phyloP scores from a whole-genome alignment of 2,329 filamentous ascomycete genomes.

The Endothia cerciana region DNA sequence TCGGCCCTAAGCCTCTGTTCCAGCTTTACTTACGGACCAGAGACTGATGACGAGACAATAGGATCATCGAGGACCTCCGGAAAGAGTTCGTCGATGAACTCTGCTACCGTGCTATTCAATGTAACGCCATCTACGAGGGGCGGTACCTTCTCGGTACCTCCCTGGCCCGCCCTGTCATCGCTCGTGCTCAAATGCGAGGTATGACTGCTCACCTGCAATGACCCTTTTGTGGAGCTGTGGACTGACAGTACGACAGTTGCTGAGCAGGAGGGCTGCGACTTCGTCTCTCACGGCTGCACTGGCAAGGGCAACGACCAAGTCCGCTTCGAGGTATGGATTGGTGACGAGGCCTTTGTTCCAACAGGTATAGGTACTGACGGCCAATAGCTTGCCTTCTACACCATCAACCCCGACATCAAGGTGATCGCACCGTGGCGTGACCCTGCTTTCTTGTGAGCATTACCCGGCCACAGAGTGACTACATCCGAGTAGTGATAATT shows the following conservation, averaged over 20 bases:
- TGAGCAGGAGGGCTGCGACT: constrained; percentile 61
- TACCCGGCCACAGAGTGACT: too few relatives aligned
- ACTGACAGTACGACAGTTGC: constrained; percentile 50
- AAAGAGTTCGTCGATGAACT: constrained; percentile 80
- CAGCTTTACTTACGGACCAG: constrained; percentile 51
- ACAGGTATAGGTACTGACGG: constrained; percentile 25
- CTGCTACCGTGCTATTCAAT: constrained; percentile 79
- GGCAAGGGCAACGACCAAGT: constrained; percentile 63
- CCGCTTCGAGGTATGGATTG: constrained; percentile 55
- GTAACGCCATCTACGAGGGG: constrained; percentile 70
- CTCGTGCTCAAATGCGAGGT: constrained; percentile 61
- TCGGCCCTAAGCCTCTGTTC: constrained; percentile 29
- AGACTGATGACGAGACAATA: constrained; percentile 39
- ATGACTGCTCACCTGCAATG: neutral
- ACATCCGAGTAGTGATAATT: neutral
- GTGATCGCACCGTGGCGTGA: constrained; percentile 77
- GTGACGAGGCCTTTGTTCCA: neutral
- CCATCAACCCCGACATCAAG: constrained; percentile 63
- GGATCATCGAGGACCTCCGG: constrained; percentile 65
- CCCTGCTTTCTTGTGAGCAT: constrained; percentile 61
- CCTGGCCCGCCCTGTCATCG: constrained; percentile 72
- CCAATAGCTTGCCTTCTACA: constrained; percentile 40
- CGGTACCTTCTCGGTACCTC: constrained; percentile 55
- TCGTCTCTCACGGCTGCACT: constrained; percentile 56
- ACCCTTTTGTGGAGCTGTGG: too few relatives aligned